These are phyloP conservation scores for Thermochaetoides thermophila DNA, from an alignment of 495 filamentous ascomycete genomes.

Conservation along the genomic window DNA sequence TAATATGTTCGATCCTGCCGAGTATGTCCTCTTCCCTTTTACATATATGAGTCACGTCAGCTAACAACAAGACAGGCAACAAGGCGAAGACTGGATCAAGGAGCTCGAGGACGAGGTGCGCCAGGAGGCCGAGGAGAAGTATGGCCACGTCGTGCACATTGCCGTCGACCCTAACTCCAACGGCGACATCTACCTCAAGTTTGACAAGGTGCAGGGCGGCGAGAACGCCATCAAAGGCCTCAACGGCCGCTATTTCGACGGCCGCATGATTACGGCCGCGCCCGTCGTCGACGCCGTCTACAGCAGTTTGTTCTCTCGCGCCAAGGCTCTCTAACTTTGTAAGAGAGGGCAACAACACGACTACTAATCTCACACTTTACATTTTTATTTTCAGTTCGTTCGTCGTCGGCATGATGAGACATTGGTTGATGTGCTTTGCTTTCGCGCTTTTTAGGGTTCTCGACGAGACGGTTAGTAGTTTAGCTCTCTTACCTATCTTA, in stretches of 20 bases:
- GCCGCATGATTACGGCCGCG: conserved; percentile 75
- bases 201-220: conserved; percentile 84
- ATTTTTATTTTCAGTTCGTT: too few species aligned
- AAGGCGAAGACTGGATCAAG: conserved; percentile 78
- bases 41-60: conserved; percentile 1
- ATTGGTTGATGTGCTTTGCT: too few species aligned
- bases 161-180: conserved; percentile 81
- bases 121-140: conserved; percentile 85
- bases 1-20: conserved; percentile 84
- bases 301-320: conserved; percentile 87
- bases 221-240: conserved; percentile 95
- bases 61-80: conserved; percentile 53
- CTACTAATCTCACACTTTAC: too few species aligned
- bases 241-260: conserved; percentile 91
- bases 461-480: too few species aligned
- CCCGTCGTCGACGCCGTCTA: conserved; percentile 97
- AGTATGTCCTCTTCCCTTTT: conserved; percentile 46
- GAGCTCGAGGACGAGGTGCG: conserved; percentile 90
- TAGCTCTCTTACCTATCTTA: too few species aligned
- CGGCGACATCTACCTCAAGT: conserved; percentile 97
- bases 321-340: conserved; percentile 54
- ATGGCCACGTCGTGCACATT: conserved; percentile 97
- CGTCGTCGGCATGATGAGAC: too few species aligned
- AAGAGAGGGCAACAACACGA: too few species aligned
- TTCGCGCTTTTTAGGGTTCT: too few species aligned